These are phyloP conservation scores for Globisporangium alternatum DNA, from an alignment of 352 stramenopile species.

Conservation along the genomic window DNA sequence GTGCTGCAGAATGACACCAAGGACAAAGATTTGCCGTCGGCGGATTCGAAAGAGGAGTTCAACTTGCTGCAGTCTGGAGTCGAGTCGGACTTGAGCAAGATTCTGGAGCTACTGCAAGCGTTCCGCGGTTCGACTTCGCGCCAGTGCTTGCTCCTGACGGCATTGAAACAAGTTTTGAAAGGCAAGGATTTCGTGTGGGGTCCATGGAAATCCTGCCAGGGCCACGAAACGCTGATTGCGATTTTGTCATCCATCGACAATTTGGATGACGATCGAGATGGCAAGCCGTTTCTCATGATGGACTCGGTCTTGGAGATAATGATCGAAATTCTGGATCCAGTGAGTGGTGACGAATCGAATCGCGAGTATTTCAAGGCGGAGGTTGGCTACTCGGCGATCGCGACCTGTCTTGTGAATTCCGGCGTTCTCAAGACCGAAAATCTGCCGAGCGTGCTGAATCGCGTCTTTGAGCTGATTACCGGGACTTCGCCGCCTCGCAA, in stretches of 20 bases:
- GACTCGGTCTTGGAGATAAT: slow-evolving; percentile 52
- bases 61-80: slow-evolving; percentile 42
- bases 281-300: slow-evolving; percentile 34
- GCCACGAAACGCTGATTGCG: slow-evolving; percentile 56
- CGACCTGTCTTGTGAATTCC: slow-evolving; percentile 56
- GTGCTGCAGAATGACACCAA: not conserved
- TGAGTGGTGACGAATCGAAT: slow-evolving; percentile 24
- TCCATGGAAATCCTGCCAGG: slow-evolving; percentile 51
- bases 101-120: slow-evolving; percentile 51
- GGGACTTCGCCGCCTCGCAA: slow-evolving; percentile 28
- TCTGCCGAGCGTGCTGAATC: slow-evolving; percentile 36
- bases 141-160: slow-evolving; percentile 38
- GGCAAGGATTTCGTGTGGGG: slow-evolving; percentile 34
- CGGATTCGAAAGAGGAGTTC: slow-evolving; percentile 12
- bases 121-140: slow-evolving; percentile 29
- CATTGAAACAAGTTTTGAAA: slow-evolving; percentile 47
- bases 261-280: slow-evolving; percentile 18
- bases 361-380: slow-evolving; percentile 40
- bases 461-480: slow-evolving; percentile 60
- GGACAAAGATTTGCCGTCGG: slow-evolving; percentile 2
- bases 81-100: slow-evolving; percentile 51
- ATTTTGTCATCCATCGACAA: slow-evolving; percentile 54
- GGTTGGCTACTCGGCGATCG: slow-evolving; percentile 42
- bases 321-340: slow-evolving; percentile 38
- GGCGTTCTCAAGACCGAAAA: slow-evolving; percentile 39